Base-by-base conservation (phyloP, 75 land plant species). In the Pinus tabuliformis region DNA sequence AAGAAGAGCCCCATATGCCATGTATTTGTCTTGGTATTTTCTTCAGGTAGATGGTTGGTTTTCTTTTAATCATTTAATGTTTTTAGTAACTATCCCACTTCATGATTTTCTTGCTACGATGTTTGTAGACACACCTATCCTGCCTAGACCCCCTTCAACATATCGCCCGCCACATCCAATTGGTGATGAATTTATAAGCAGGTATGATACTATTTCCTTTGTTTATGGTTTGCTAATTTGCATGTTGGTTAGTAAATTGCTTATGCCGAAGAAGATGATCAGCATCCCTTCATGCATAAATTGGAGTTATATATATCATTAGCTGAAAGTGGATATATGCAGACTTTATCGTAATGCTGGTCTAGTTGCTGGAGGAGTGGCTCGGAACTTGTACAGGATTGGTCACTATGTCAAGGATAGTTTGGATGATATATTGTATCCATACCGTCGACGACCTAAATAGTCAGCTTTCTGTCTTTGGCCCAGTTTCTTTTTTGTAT, bases 361-460 rank as follows among this genome's bases (percentile, higher is more conserved):
- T 17, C 76, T 95, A 49, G 92, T 95, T 49, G 96, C 93, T 60
- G 72, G 83, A 17, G 98, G 94, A n/a, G 93, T 95, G 36, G 91
- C 83, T 26, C 82, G 77, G 77, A 93, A 95, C 61, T 7, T 93
- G 84, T 73, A 78, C 22, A 83, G 72, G 75, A 89, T 91, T 6
- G 97, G 89, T 16, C 88, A 83, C 73, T 79, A 88, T 58, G 61
- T 95, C 18, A 93, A 94, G 79, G 87, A 88, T 58, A 84, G 75
- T 24, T 7, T 95, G 68, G 98, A 95, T 66, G 89, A 93, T 77
- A 86, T 93, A 13, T 77, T 95, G 11, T 86, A 91, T 60, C 88
- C 95, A 6, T 92, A 90, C 65, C 85, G 88, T 60, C 90, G 98
- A 56, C 95, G 86, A 65, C 95, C 95, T 6, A 93, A 92, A 79